Evolutionary conservation across 2,329 filamentous ascomycete species (phyloP).

Genomic region (Aphanocladium album): DNA sequence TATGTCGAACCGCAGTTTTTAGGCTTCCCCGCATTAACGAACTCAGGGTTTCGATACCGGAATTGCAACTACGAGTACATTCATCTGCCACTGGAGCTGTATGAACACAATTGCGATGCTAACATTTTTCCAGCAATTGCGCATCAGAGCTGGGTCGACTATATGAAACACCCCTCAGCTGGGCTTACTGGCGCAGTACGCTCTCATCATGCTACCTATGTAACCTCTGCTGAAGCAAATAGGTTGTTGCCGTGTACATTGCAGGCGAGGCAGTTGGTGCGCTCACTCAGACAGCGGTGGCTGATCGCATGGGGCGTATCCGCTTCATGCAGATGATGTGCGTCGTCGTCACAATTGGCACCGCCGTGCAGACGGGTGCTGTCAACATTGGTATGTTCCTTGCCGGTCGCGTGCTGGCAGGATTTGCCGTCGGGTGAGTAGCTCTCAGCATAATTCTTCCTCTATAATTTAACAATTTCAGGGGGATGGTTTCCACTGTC

Average conservation of each 20-base stretch:
- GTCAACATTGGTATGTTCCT: slow-evolving; percentile 52
- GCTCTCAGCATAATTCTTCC: slow-evolving; percentile 15
- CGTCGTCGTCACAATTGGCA: slow-evolving; percentile 49
- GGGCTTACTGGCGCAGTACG: slow-evolving; percentile 48
- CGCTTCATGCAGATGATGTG: slow-evolving; percentile 51
- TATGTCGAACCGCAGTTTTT: slow-evolving; percentile 25
- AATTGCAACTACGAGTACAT: slow-evolving; percentile 53
- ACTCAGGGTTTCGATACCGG: slow-evolving; percentile 53
- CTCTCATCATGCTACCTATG: too few species aligned
- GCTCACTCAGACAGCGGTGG: slow-evolving; percentile 47
- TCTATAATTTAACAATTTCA: slow-evolving; percentile 16
- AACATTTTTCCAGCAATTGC: slow-evolving; percentile 41
- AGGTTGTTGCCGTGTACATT: slow-evolving; percentile 54
- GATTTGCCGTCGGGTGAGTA: slow-evolving; percentile 19
- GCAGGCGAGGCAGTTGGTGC: slow-evolving; percentile 54
- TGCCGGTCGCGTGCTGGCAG: slow-evolving; percentile 42
- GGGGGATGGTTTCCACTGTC: slow-evolving; percentile 45
- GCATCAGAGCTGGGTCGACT: slow-evolving; percentile 54
- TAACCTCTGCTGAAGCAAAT: background rate
- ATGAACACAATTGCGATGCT: slow-evolving; percentile 6
- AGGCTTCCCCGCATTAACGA: background rate
- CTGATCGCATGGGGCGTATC: slow-evolving; percentile 47
- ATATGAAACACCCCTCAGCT: slow-evolving; percentile 51
- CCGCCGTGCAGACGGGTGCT: slow-evolving; percentile 47
- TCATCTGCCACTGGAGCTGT: background rate